A percentile compares a stretch with the other conserved stretches of the same genome.
These are phyloP conservation scores for Colletotrichum filicis DNA, from an alignment of 2,329 filamentous ascomycete genomes.

Conservation along the genomic window DNA sequence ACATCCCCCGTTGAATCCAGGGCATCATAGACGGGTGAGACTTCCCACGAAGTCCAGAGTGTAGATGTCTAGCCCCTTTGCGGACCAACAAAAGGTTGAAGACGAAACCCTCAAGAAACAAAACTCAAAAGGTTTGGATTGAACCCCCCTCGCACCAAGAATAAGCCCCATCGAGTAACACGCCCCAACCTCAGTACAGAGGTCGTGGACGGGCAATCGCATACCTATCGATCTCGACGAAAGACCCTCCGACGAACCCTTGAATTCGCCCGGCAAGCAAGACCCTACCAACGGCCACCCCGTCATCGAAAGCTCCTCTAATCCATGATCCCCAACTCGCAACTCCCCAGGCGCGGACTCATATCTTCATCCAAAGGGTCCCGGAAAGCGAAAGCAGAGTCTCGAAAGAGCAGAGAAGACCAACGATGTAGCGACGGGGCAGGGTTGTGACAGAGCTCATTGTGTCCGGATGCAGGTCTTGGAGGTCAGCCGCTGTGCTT, in stretches of 20 bases:
- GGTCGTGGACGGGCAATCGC: constrained; percentile 82
- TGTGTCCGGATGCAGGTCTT: constrained; percentile 64
- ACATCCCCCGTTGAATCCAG: constrained; percentile 30
- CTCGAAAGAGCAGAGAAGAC: constrained; percentile 38
- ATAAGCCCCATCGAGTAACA: constrained; percentile 99
- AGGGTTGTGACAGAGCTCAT: constrained; percentile 46
- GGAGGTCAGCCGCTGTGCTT: constrained; percentile 94
- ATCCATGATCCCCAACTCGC: constrained; percentile 31
- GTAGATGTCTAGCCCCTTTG: constrained; percentile 37
- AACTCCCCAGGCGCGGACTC: constrained; percentile 73
- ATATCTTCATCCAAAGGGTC: constrained; percentile 85
- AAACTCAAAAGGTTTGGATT: constrained; percentile 44
- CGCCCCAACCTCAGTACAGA: constrained; percentile 54
- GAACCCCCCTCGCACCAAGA: constrained; percentile 94
- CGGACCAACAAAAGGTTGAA: not conserved
- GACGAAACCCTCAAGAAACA: not conserved
- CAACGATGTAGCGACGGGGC: constrained; percentile 58
- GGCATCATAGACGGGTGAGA: constrained; percentile 43
- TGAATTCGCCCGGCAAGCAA: constrained; percentile 40
- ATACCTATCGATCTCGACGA: constrained; percentile 98
- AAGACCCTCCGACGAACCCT: constrained; percentile 66
- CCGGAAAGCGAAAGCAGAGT: constrained; percentile 40
- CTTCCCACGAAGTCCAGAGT: constrained; percentile 56
- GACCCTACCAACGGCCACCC: constrained; percentile 41
- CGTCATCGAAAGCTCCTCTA: constrained; percentile 39